Percentiles rank a stretch among this genome's conserved stretches.
Evolutionary conservation across 2,329 filamentous ascomycete genomes (phyloP).

Genomic region (Volutella citrinella): DNA sequence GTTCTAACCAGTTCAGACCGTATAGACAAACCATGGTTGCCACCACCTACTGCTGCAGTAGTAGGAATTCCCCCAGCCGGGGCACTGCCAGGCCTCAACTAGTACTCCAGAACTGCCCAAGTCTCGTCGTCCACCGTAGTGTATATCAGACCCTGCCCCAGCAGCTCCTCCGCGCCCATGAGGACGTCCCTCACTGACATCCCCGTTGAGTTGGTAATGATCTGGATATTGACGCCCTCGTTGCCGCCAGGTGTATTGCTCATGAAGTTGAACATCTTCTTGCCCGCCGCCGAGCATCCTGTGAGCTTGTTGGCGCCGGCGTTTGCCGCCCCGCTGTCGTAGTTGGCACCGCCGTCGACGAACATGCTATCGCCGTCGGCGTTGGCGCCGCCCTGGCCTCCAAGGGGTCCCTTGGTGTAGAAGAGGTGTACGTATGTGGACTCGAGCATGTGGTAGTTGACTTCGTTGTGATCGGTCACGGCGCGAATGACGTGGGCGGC

Average conservation of each 20-base stretch:
- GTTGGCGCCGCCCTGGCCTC: conserved; percentile 36
- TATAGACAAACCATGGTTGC: too few species aligned
- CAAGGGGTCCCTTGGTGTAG: conserved; percentile 68
- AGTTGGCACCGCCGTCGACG: conserved; percentile 47
- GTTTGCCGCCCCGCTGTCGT: conserved; percentile 35
- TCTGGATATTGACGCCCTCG: conserved; percentile 79
- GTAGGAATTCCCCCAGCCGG: too few species aligned
- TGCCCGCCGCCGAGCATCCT: conserved; percentile 55
- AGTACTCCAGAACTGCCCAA: conserved; percentile 78
- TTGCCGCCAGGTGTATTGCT: conserved; percentile 66
- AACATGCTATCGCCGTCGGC: conserved; percentile 52
- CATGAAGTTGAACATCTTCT: conserved; percentile 70
- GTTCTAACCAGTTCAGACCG: conserved; percentile 22
- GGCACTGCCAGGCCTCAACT: too few species aligned
- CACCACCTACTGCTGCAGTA: too few species aligned
- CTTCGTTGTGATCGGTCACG: conserved; percentile 83
- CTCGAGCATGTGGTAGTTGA: conserved; percentile 89
- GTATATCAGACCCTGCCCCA: conserved; percentile 73
- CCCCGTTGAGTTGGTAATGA: conserved; percentile 64
- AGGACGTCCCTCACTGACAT: conserved; percentile 69
- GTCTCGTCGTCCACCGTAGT: conserved; percentile 92
- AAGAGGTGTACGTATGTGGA: conserved; percentile 84
- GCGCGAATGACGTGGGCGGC: conserved; percentile 77
- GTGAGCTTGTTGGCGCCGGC: conserved; percentile 40
- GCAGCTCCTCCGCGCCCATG: conserved; percentile 77